Conservation (phyloP, 441 rosid species). For the Pelargonium cotyledonis region DNA sequence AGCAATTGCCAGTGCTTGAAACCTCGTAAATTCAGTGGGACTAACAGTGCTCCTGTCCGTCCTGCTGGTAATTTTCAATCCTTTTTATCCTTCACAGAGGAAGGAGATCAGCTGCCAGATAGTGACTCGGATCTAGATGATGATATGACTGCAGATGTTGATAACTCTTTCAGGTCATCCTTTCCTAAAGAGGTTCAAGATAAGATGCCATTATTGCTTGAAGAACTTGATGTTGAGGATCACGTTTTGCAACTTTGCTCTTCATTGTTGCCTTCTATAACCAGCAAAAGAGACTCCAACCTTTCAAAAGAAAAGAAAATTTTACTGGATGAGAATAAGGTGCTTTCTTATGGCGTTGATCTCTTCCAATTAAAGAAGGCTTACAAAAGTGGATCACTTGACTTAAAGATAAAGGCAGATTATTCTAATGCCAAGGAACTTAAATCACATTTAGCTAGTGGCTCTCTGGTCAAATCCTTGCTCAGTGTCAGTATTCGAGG, state of each 20-base stretch:
- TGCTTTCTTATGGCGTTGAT: constrained; percentile 75
- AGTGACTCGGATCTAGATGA: constrained; percentile 98
- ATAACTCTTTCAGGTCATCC: constrained; percentile 50
- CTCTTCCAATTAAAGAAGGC: constrained; percentile 96
- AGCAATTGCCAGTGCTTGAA: constrained; percentile 98
- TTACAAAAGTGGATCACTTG: constrained; percentile 95
- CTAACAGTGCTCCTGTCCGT: constrained; percentile 50
- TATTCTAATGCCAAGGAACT: constrained; percentile 98
- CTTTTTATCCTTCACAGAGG: constrained; percentile 76
- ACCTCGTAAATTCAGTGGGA: constrained; percentile 86
- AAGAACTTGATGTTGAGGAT: constrained; percentile 83
- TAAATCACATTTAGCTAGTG: constrained; percentile 80
- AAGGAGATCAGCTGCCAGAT: constrained; percentile 81
- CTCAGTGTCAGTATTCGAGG: constrained; percentile 95
- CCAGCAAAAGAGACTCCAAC: constrained; percentile 70
- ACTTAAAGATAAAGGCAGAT: constrained; percentile 97
- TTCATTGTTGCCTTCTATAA: constrained; percentile 69
- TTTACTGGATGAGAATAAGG: constrained; percentile 70
- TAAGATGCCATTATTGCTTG: constrained; percentile 53
- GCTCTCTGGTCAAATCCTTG: constrained; percentile 95
- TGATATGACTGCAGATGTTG: constrained; percentile 53
- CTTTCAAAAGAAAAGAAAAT: constrained; percentile 71
- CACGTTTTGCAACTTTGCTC: constrained; percentile 74
- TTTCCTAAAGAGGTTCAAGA: constrained; percentile 76
- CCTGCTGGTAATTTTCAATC: constrained; percentile 64